Evolutionary conservation across 2,329 filamentous ascomycete genomes (phyloP).

Genomic region (Xylaria arbuscula): DNA sequence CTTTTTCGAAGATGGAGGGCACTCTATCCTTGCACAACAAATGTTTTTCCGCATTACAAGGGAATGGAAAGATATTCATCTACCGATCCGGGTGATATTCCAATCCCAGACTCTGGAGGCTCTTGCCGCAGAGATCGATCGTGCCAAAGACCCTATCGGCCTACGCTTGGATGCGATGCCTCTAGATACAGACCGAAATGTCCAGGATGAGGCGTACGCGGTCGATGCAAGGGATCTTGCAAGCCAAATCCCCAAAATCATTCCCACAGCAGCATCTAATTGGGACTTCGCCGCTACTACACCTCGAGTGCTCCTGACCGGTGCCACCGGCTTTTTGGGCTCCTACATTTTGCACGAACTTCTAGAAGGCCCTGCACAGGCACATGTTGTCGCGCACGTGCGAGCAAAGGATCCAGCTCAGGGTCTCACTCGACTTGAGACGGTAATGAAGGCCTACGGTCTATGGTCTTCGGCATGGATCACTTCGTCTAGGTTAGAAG

Average conservation of each 20-base stretch:
- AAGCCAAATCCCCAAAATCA: conserved; percentile 46
- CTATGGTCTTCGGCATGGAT: not conserved
- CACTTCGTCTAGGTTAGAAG: not conserved
- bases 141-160: conserved; percentile 37
- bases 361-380: conserved; percentile 65
- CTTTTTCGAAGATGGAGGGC: conserved; percentile 85
- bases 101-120: conserved; percentile 65
- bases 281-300: not conserved
- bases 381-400: conserved; percentile 70
- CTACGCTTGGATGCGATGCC: conserved; percentile 18
- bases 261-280: conserved; percentile 46
- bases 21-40: conserved; percentile 83
- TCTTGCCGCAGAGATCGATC: conserved; percentile 65
- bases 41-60: conserved; percentile 75
- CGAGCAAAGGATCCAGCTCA: not conserved
- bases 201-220: conserved; percentile 39
- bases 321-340: conserved; percentile 89
- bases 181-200: conserved; percentile 24
- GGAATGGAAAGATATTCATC: conserved; percentile 55
- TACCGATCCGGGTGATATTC: conserved; percentile 78
- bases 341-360: conserved; percentile 82
- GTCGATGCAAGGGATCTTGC: conserved; percentile 19
- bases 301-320: conserved; percentile 76
- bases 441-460: not conserved
- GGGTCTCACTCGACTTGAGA: not conserved